Conservation (phyloP, 75 land plant genomes). For the Selaginella moellendorffii region DNA sequence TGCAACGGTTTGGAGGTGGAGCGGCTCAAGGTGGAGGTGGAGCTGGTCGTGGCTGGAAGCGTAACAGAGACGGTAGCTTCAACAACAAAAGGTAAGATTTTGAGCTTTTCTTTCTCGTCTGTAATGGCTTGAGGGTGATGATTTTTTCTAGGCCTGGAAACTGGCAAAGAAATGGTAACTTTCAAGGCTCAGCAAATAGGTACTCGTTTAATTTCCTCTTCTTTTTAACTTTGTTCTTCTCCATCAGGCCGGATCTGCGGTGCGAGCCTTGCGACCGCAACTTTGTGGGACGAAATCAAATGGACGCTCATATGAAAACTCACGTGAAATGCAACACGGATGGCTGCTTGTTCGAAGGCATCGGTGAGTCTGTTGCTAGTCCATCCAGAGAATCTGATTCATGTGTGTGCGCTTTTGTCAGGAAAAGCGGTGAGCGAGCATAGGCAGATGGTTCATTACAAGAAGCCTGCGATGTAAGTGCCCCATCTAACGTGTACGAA, state of each 20-base stretch:
- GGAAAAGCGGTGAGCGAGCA: slow-evolving; percentile 29
- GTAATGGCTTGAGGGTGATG: not conserved
- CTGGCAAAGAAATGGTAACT: not conserved
- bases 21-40: too few species aligned
- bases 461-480: not conserved
- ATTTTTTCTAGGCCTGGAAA: not conserved
- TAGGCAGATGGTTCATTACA: slow-evolving; percentile 13
- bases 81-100: not conserved
- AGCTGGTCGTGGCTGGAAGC: not conserved
- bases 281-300: slow-evolving; percentile 10
- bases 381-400: too few species aligned
- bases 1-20: too few species aligned
- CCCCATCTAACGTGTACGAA: slow-evolving; percentile 9
- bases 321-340: slow-evolving; percentile 22
- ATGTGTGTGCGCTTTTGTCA: not conserved
- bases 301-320: slow-evolving; percentile 18
- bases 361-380: slow-evolving; percentile 11
- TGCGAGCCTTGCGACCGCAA: slow-evolving; percentile 26
- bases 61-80: not conserved
- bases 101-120: too few species aligned
- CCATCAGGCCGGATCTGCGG: slow-evolving; percentile 11
- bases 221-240: too few species aligned
- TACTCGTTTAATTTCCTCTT: too few species aligned
- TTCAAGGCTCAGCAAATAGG: not conserved
- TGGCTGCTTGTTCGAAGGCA: slow-evolving; percentile 24